phyloP scores from a whole-genome alignment of 2,329 filamentous ascomycete genomes.

The Cytospora piceae region DNA sequence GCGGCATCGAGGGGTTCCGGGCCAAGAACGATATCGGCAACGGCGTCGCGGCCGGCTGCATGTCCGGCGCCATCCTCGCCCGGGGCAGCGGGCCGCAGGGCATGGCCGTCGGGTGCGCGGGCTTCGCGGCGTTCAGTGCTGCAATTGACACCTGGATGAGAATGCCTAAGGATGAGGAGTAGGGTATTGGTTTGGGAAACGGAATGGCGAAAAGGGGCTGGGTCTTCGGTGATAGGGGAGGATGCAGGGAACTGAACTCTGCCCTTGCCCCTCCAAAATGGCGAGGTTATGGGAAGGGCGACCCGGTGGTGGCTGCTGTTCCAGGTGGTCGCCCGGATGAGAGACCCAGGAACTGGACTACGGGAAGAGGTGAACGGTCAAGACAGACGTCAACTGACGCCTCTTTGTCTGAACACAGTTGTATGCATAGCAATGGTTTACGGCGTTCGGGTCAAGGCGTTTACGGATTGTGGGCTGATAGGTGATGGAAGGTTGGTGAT shows the following conservation, averaged over 20 bases:
- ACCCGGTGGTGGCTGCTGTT: background rate
- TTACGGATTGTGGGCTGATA: background rate
- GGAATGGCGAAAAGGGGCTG: background rate
- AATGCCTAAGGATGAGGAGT: conserved; percentile 67
- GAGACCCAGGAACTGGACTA: background rate
- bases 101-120: conserved; percentile 82
- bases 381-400: conserved; percentile 11
- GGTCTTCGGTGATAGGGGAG: background rate
- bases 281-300: background rate
- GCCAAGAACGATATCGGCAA: conserved; percentile 95
- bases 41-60: conserved; percentile 82
- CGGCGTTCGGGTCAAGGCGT: conserved; percentile 30
- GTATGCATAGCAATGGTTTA: conserved; percentile 30
- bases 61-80: conserved; percentile 88
- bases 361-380: background rate
- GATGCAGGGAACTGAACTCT: background rate
- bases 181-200: background rate
- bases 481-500: background rate
- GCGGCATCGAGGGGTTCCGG: conserved; percentile 87
- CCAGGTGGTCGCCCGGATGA: background rate
- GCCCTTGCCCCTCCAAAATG: background rate
- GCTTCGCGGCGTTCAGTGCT: conserved; percentile 90
- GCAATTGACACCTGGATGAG: conserved; percentile 93
- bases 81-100: conserved; percentile 88
- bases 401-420: conserved; percentile 5